Evolutionary conservation across 768 basidiomycete genomes (phyloP).

Genomic region (Boletales sp.): DNA sequence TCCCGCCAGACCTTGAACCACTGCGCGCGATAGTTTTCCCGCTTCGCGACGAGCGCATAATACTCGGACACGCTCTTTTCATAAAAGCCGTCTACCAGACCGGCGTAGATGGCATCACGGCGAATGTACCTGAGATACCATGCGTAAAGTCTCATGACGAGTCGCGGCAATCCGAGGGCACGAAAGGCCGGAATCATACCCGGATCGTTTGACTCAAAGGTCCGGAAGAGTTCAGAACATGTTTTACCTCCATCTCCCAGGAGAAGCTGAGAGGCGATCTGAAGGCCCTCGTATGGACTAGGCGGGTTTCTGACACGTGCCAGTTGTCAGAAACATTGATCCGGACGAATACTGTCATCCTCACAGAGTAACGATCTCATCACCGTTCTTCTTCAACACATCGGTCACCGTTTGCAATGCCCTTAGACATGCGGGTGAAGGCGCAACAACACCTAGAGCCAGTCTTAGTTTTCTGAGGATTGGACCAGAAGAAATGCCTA

Average conservation of each 20-base stretch:
- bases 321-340: slow-evolving; percentile 1
- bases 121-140: slow-evolving; percentile 52
- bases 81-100: slow-evolving; percentile 45
- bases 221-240: slow-evolving; percentile 31
- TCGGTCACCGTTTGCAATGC: slow-evolving; percentile 47
- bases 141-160: slow-evolving; percentile 44
- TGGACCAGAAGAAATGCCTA: slow-evolving; percentile 12
- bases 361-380: slow-evolving; percentile 53
- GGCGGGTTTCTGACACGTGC: slow-evolving; percentile 24
- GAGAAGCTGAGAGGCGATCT: slow-evolving; percentile 50
- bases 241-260: slow-evolving; percentile 48
- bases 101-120: slow-evolving; percentile 51
- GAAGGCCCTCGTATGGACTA: slow-evolving; percentile 50
- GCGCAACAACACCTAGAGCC: slow-evolving; percentile 48
- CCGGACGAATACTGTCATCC: slow-evolving; percentile 1
- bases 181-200: slow-evolving; percentile 40
- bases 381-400: slow-evolving; percentile 41
- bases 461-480: background rate
- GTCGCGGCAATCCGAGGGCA: slow-evolving; percentile 43
- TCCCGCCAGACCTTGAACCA: slow-evolving; percentile 38
- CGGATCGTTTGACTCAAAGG: slow-evolving; percentile 46
- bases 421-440: slow-evolving; percentile 59
- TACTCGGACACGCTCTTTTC: slow-evolving; percentile 52
- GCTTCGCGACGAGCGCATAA: slow-evolving; percentile 43
- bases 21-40: slow-evolving; percentile 39